A percentile compares a stretch with the other conserved stretches of the same genome.
These are phyloP conservation scores for Linaria vulgaris DNA, from an alignment of 257 asterid genomes.

Conservation along the genomic window DNA sequence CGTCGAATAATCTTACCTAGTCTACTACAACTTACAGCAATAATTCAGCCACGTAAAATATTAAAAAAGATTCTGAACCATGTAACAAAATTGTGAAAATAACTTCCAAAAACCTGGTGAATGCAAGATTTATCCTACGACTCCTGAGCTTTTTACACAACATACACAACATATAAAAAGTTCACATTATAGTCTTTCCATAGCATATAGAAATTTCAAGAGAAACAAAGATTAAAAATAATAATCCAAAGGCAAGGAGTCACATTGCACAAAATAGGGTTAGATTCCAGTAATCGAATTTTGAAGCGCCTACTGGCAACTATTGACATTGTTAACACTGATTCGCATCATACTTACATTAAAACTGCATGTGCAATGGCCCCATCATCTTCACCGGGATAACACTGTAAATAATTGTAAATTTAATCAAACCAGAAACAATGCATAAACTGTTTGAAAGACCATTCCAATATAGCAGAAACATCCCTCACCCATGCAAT, in stretches of 20 bases:
- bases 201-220: too few species aligned
- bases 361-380: slow-evolving; percentile 87
- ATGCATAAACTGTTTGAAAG: slow-evolving; percentile 13
- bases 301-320: slow-evolving; percentile 5
- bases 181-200: too few species aligned
- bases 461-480: slow-evolving; percentile 1
- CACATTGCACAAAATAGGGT: not conserved
- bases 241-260: not conserved
- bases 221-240: not conserved
- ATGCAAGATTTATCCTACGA: too few species aligned
- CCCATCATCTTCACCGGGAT: slow-evolving; percentile 96
- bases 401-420: slow-evolving; percentile 55
- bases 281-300: too few species aligned
- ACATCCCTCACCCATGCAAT: slow-evolving; percentile 10
- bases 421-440: slow-evolving; percentile 19
- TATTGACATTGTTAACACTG: not conserved
- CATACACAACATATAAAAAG: too few species aligned
- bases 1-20: too few species aligned
- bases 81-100: too few species aligned
- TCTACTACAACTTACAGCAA: too few species aligned
- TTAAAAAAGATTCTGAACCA: too few species aligned
- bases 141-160: not conserved
- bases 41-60: too few species aligned
- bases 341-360: slow-evolving; percentile 58
- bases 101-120: too few species aligned